Conservation (phyloP, 177 flowering plant genomes). For the Vitis hybrid region DNA sequence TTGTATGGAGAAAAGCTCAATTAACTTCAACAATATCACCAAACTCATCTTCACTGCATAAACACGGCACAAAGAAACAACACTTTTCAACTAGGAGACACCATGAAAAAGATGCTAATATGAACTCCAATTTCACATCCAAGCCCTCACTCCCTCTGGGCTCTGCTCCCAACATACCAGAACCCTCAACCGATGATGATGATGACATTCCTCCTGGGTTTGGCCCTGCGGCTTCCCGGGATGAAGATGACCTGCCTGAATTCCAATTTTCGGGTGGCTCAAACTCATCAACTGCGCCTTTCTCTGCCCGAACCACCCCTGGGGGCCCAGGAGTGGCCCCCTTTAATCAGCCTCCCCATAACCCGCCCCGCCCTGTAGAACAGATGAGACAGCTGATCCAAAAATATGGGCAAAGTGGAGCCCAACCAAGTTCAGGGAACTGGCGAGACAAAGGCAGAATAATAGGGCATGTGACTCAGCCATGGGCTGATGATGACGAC, state of each 20-base stretch:
- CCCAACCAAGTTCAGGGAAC: slow-evolving; percentile 5
- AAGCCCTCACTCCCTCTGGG: slow-evolving; percentile 17
- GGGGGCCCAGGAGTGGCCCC: slow-evolving; percentile 12
- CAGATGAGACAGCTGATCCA: slow-evolving; percentile 76
- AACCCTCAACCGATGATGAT: slow-evolving; percentile 38
- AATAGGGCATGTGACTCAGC: slow-evolving; percentile 34
- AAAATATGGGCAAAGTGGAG: slow-evolving; percentile 65
- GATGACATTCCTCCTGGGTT: slow-evolving; percentile 98
- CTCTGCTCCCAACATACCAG: slow-evolving; percentile 15
- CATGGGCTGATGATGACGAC: slow-evolving; percentile 74
- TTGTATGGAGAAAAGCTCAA: slow-evolving; percentile 87
- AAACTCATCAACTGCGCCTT: slow-evolving; percentile 13
- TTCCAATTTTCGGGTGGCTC: slow-evolving; percentile 66
- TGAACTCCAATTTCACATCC: slow-evolving; percentile 23
- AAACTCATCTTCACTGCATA: slow-evolving; percentile 60
- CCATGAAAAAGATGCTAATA: slow-evolving; percentile 41
- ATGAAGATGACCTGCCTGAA: slow-evolving; percentile 95
- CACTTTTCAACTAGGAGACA: slow-evolving; percentile 47
- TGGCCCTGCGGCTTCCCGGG: slow-evolving; percentile 64
- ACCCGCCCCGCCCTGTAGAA: slow-evolving; percentile 45
- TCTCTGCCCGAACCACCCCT: slow-evolving; percentile 10
- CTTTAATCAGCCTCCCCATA: slow-evolving; percentile 13
- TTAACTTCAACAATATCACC: slow-evolving; percentile 61
- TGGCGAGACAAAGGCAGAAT: slow-evolving; percentile 11
- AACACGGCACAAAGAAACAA: slow-evolving; percentile 58